Evolutionary conservation across 73 alveolate species (phyloP).

Genomic region (Paramecium biaurelia): DNA sequence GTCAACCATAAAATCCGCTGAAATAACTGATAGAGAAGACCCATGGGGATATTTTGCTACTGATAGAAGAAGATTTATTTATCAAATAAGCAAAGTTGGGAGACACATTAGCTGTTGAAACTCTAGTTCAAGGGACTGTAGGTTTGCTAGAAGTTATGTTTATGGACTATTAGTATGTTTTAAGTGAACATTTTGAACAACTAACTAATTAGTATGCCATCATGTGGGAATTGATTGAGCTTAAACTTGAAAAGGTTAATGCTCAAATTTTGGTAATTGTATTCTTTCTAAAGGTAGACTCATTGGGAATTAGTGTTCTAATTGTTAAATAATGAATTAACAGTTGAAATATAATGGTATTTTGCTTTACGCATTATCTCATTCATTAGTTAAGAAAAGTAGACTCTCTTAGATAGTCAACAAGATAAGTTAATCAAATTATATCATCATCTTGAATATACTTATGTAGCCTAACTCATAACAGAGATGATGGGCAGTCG

Average conservation of each 20-base stretch:
- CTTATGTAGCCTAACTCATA: background rate
- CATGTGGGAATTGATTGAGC: background rate
- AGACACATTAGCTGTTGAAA: background rate
- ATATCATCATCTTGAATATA: background rate
- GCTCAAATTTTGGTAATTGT: background rate
- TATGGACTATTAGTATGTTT: constrained; percentile 1
- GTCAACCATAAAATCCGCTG: background rate
- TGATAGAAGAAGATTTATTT: background rate
- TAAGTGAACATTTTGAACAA: background rate
- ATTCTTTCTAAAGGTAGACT: background rate
- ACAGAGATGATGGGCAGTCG: background rate
- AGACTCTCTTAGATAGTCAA: background rate
- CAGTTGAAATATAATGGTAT: background rate
- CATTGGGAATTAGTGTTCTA: background rate
- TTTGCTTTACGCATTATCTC: background rate
- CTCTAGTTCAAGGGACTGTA: background rate
- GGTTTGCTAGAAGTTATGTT: constrained; percentile 15
- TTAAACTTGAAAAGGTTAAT: background rate
- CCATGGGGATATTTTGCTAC: background rate
- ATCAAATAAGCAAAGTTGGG: background rate
- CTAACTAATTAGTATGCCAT: background rate
- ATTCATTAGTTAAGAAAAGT: background rate
- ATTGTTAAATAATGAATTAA: background rate
- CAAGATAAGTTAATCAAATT: background rate
- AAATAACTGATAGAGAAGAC: background rate